Base-by-base conservation (phyloP, 164 flowering plant species). In the Protea cynaroides region DNA sequence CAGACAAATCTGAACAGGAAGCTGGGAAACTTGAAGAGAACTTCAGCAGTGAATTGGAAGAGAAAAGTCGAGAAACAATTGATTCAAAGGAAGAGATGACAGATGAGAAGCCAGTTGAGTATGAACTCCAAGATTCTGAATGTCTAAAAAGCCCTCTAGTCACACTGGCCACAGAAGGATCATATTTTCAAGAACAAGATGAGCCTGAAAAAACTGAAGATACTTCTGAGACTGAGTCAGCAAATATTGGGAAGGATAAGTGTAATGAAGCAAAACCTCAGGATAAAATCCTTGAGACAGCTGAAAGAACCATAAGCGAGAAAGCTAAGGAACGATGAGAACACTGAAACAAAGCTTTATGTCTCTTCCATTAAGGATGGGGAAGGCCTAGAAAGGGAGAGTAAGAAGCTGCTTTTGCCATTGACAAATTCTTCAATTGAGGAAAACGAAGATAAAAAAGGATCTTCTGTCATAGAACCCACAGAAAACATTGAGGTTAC, bases 21-120 rank as follows among this genome's bases (percentile, higher is more conserved):
- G 59, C 37, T 10, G 56, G 34, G 53, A 68, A 62, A 61, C 62
- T 29, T 57, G 68, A 47, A 18, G 61, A 69, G 44, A 60, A 49
- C 34, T 55, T 54, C 46, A 61, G 56, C 25, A 23, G 22, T 40
- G 63, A 21, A 24, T 59, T 38, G 47, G 43, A 70, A 40, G 46
- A 25, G 13, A 62, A 38, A 25, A 29, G 18, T 56, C 55, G 62
- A 13, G 58, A 56, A 25, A 12, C 37, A 25, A 25, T 13, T 25
- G 37, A 56, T n/a, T 56, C 58, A 56, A 54, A 10, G 1, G 19
- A 54, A 29, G 23, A 23, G 57, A 54, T 23, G 15, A 24, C 3
- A 54, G 34, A 23, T 38, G 68, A 67, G 46, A 49, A 17, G 43
- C 61, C 44, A 63, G 25, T 10, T 25, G 56, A 58, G 34, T 22